Percentiles rank a stretch among this genome's conserved stretches.
Evolutionary conservation across 23 red algal genomes (phyloP).

Genomic region (Gracilaria caudata): DNA sequence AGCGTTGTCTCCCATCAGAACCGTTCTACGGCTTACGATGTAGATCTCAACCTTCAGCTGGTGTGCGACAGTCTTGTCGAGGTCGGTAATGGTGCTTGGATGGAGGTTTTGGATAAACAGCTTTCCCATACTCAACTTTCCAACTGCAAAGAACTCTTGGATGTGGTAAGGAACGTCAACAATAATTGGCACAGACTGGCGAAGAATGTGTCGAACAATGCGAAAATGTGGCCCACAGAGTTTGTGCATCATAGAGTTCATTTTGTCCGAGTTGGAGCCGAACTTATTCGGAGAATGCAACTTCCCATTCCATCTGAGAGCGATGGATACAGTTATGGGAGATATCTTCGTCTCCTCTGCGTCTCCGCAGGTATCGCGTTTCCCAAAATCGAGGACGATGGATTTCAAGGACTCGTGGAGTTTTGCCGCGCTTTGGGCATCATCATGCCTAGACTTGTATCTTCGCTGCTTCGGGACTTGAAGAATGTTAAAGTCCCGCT

Average conservation of each 20-base stretch:
- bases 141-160: background rate
- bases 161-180: conserved; percentile 10
- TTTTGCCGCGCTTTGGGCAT: conserved; percentile 1
- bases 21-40: background rate
- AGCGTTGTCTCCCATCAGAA: background rate
- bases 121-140: background rate
- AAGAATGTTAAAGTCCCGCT: background rate
- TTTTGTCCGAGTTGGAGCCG: background rate
- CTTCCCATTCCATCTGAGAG: conserved; percentile 1
- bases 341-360: conserved; percentile 6
- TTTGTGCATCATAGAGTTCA: conserved; percentile 2
- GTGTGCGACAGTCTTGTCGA: background rate
- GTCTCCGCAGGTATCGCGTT: background rate
- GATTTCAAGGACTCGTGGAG: conserved; percentile 17
- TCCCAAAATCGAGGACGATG: conserved; percentile 1
- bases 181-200: background rate
- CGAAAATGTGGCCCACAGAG: conserved; percentile 13
- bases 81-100: conserved; percentile 20
- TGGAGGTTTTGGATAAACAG: conserved; percentile 3
- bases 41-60: background rate
- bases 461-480: background rate
- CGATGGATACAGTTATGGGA: background rate
- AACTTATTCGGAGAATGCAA: conserved; percentile 3
- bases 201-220: background rate
- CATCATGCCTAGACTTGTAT: background rate